Evolutionary conservation across 371 early-diverging fungal species (phyloP), one percentile per base, ranked within the genome.

Genomic region (Mucor sp.): DNA sequence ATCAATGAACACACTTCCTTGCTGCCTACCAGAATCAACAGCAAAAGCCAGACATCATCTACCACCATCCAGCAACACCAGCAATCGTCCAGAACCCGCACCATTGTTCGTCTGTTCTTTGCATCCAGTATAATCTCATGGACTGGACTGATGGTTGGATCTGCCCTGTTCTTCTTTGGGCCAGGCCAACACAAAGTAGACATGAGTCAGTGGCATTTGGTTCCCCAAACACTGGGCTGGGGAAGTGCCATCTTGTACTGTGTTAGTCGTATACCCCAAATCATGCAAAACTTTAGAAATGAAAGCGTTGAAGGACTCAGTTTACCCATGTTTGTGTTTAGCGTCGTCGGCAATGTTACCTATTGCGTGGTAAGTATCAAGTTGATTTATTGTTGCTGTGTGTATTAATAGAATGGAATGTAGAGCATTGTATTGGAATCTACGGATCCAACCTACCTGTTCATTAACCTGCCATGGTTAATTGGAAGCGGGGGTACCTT

Each of bases 261-360:
- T 74, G 30, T 78, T 35, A 80, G 90, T 14, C 87, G 94, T 63
- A 75, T 95, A 44, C 95, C 96, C 4, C 96, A 95, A 71, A 90
- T 95, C 68, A 83, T 89, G 71, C 89, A 89, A 74, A 94, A 92
- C 67, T 88, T 84, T 77, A 71, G 83, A 55, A 85, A 86, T 57
- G 82, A 90, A 72, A 91, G 93, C 17, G 87, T 87, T 6, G 88
- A 92, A 64, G 95, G 95, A 0, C 76, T 96, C 41, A 85, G 90
- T 15, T 69, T 94, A 58, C 76, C 80, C 65, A 92, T 96, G 91
- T 95, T 96, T 74, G 63, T 89, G 27, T 90, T 91, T 77, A 90
- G 94, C 48, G 88, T 93, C n/a, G 66, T 90, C 19, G 95, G 94
- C 37, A 96, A 96, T 79, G 60, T 90, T 7, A 89, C 94, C 5